Base-by-base conservation (phyloP, 2,329 filamentous ascomycete genomes). In the Chlorencoelia australis region DNA sequence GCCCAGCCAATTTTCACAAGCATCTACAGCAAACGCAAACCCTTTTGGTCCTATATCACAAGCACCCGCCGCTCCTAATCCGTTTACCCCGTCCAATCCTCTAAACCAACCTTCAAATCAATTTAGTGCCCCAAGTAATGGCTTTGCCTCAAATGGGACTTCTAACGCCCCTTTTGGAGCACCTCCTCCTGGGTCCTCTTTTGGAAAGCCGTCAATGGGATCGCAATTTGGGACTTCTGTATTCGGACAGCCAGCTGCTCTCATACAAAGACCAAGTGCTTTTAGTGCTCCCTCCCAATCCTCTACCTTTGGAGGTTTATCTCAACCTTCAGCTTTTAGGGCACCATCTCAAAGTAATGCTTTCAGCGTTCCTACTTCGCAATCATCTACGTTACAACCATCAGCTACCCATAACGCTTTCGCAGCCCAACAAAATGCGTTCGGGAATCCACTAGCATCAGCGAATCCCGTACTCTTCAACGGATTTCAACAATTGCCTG, bases 191-290 rank as follows among this genome's bases (percentile, higher is more conserved):
- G n/a, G n/a, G n/a, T n/a, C n/a, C n/a, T n/a, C n/a, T n/a, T n/a
- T n/a, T n/a, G n/a, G n/a, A n/a, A n/a, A n/a, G n/a, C n/a, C n/a
- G n/a, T n/a, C n/a, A n/a, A n/a, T n/a, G n/a, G n/a, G n/a, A n/a
- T n/a, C n/a, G n/a, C n/a, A n/a, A n/a, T n/a, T n/a, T n/a, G n/a
- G n/a, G n/a, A n/a, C n/a, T n/a, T n/a, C n/a, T n/a, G 51, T 56
- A n/a, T 66, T 67, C 46, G 62, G 63, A 13, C 57, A 62, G 38
- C 53, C 57, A 21, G 55, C 63, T 30, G 49, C 51, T 15, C 53
- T 62, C 22, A 57, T 56, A 4, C 57, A 58, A 39, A 51, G 55
- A 6, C 52, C 59, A 7, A 50, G 46, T 37, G 49, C 47, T 28
- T 59, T 53, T 44, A 52, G 46, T 26, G 50, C 49, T 26, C 43